Percentiles rank a stretch among this genome's conserved stretches.
These are phyloP conservation scores for Paulownia fortunei DNA, from an alignment of 257 asterid genomes.

Conservation along the genomic window DNA sequence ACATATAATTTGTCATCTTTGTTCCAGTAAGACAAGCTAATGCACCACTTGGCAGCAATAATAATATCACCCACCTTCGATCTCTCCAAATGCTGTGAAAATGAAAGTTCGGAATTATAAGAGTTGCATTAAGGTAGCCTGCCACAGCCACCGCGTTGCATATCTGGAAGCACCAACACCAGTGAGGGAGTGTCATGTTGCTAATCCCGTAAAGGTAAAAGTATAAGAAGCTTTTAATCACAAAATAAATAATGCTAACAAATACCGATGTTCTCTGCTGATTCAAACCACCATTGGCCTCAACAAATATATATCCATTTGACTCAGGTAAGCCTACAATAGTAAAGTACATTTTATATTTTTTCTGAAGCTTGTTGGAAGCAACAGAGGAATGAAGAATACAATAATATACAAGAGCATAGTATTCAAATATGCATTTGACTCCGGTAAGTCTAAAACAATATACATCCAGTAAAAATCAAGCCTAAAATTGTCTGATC, in stretches of 20 bases:
- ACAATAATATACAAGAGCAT: not conserved
- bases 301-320: conserved; percentile 63
- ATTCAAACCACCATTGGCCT: conserved; percentile 98
- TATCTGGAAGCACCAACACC: conserved; percentile 64
- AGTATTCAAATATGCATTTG: conserved; percentile 16
- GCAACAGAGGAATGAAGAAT: not conserved
- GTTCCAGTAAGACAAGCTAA: not conserved
- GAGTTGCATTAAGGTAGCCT: conserved; percentile 95
- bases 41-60: conserved; percentile 6
- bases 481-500: conserved; percentile 3
- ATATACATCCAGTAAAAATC: not conserved
- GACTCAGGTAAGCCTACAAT: conserved; percentile 60
- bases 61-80: conserved; percentile 66
- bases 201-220: conserved; percentile 15
- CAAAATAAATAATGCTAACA: not conserved
- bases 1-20: conserved; percentile 4
- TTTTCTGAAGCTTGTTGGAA: conserved; percentile 6
- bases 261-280: conserved; percentile 96
- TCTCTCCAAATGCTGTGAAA: conserved; percentile 99
- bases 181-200: not conserved
- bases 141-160: conserved; percentile 99
- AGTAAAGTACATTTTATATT: not conserved
- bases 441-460: conserved; percentile 26
- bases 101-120: conserved; percentile 89
- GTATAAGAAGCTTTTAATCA: not conserved